phyloP scores from a whole-genome alignment of 2,329 filamentous ascomycete genomes.

The Fusarium cyanostomum region DNA sequence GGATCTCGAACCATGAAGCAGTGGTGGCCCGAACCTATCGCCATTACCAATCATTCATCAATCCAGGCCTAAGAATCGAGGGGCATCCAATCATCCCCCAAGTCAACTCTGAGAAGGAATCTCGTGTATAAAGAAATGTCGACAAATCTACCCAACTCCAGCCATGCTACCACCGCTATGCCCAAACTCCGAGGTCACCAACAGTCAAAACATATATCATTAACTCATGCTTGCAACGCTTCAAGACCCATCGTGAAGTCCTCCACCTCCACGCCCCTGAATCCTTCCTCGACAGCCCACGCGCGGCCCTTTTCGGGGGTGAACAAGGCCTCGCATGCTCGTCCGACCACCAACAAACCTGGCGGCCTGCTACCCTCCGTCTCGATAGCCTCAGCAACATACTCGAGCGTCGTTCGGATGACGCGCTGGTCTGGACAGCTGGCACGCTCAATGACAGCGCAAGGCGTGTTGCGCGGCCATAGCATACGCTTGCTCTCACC shows the following conservation, averaged over 20 bases:
- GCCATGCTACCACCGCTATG: conserved; percentile 26
- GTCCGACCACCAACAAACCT: conserved; percentile 85
- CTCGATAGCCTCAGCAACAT: conserved; percentile 85
- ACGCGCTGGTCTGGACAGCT: conserved; percentile 95
- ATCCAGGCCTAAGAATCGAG: conserved; percentile 20
- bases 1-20: no score
- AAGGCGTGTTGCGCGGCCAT: conserved; percentile 84
- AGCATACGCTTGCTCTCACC: conserved; percentile 48
- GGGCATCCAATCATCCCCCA: conserved; percentile 3
- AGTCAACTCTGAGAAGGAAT: no score
- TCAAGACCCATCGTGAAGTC: conserved; percentile 39
- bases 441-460: conserved; percentile 91
- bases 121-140: not conserved
- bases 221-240: conserved; percentile 31
- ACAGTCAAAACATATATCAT: not conserved
- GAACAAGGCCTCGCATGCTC: conserved; percentile 82
- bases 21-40: not conserved
- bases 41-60: conserved; percentile 16
- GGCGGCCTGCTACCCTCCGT: conserved; percentile 89
- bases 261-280: conserved; percentile 72
- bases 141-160: conserved; percentile 29
- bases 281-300: conserved; percentile 91
- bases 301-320: conserved; percentile 65
- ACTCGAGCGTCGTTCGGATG: conserved; percentile 83
- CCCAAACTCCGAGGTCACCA: conserved; percentile 20